A percentile compares a stretch with the other conserved stretches of the same genome.
phyloP scores from a whole-genome alignment of 2,329 filamentous ascomycete genomes.

The Teratosphaeria epicoccoides region DNA sequence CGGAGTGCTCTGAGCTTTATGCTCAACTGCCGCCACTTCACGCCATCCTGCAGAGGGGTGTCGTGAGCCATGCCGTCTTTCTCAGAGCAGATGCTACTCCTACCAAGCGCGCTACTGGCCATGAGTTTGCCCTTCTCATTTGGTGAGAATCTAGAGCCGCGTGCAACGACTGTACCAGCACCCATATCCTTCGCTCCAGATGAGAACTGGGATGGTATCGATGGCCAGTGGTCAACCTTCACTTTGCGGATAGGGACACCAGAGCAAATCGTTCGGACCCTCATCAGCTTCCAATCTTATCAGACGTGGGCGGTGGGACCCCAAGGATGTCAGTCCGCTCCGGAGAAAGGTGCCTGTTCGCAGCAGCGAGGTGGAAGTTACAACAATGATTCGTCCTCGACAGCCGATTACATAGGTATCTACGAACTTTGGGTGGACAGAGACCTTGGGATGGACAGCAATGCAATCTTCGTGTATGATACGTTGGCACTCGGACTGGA shows the following conservation, averaged over 20 bases:
- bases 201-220: slow-evolving; percentile 44
- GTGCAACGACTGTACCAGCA: slow-evolving; percentile 9
- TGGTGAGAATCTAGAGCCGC: slow-evolving; percentile 6
- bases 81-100: slow-evolving; percentile 10
- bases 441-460: slow-evolving; percentile 44
- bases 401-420: slow-evolving; percentile 41
- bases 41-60: not conserved
- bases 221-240: slow-evolving; percentile 64
- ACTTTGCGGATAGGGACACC: slow-evolving; percentile 48
- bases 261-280: slow-evolving; percentile 43
- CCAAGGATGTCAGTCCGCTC: slow-evolving; percentile 41
- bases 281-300: slow-evolving; percentile 53
- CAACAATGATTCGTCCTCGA: slow-evolving; percentile 42
- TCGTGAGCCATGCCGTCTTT: slow-evolving; percentile 7
- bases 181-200: slow-evolving; percentile 21
- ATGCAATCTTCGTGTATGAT: slow-evolving; percentile 54
- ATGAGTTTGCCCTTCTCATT: slow-evolving; percentile 6
- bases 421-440: slow-evolving; percentile 49
- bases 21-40: not conserved
- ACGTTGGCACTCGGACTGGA: slow-evolving; percentile 31
- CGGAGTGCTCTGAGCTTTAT: not conserved
- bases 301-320: slow-evolving; percentile 60
- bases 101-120: slow-evolving; percentile 16
- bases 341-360: slow-evolving; percentile 35
- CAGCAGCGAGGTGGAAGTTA: slow-evolving; percentile 50